Evolutionary conservation across 306 rosid species (phyloP), one percentile per base, ranked within the genome.

Genomic region (Ammopiptanthus mongolicus): DNA sequence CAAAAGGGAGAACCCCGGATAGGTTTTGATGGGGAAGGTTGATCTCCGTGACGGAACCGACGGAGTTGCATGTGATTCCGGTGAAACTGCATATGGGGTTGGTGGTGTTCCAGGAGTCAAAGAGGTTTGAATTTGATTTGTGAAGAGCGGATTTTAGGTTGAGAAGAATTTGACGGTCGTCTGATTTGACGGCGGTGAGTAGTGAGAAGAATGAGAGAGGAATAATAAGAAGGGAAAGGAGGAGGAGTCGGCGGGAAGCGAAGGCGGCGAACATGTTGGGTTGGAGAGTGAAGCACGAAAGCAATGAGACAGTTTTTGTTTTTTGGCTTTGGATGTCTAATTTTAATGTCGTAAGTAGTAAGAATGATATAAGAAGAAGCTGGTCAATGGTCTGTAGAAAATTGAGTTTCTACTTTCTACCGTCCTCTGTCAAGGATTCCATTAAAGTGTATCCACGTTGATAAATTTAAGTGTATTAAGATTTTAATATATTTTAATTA

Each of bases 41-140:
- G 60, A 96, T 88, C 75, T 73, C 92, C 2, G 58, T 47, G 12
- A 96, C 91, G 3, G 72, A 82, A 2, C 59, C 52, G 0, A 36
- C 4, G 12, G 82, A 33, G 42, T 85, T 68, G 85, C 99, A 96
- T 0, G 79, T 47, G 29, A 96, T 46, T 25, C 99, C 99, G 5
- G 55, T 0, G 80, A 96, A 96, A 3, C 3, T 57, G 81, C 97
- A 89, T 0, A 58, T 2, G 15, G 86, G 3, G 11, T 0, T 78
- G 36, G 77, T 33, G 63, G 71, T 8, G 6, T 41, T 52, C 99
- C 99, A 96, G 3, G 91, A 67, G 61, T 7, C 3, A 9, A 92
- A 83, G 12, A 75, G 41, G 0, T 41, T 15, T 71, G 86, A 0
- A 52, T 67, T 65, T 13, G 92, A 64, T 0, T 2, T 50, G 0